phyloP scores from a whole-genome alignment of 768 basidiomycete genomes.

The Phaeolepiota aurea region DNA sequence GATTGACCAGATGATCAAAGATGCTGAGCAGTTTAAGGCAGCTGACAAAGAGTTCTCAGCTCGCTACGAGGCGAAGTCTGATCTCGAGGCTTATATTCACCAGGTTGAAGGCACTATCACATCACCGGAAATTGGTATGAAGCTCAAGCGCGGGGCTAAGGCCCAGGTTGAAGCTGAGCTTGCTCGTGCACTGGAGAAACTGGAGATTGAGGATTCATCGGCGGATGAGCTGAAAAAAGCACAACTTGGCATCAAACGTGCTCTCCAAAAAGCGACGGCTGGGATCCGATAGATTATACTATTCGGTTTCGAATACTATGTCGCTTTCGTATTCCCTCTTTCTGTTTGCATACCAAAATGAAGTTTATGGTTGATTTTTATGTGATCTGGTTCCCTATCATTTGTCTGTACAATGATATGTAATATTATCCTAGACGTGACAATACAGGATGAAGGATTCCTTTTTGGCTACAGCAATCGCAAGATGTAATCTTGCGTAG shows the following conservation, averaged over 20 bases:
- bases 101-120: constrained; percentile 96
- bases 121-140: constrained; percentile 94
- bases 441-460: not conserved
- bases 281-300: constrained; percentile 61
- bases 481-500: too few species aligned
- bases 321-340: constrained; percentile 12
- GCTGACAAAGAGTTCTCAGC: constrained; percentile 98
- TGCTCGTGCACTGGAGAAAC: constrained; percentile 94
- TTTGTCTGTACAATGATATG: not conserved
- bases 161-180: constrained; percentile 94
- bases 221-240: constrained; percentile 95
- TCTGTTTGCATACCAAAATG: constrained; percentile 19
- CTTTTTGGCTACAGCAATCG: not conserved
- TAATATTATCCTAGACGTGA: not conserved
- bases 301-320: constrained; percentile 13
- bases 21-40: constrained; percentile 95
- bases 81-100: constrained; percentile 96
- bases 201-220: constrained; percentile 93
- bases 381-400: not conserved
- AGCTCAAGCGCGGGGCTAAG: constrained; percentile 97
- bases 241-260: constrained; percentile 91
- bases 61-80: constrained; percentile 95
- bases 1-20: constrained; percentile 99
- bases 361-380: constrained; percentile 15
- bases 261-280: constrained; percentile 95